A percentile compares a stretch with the other conserved stretches of the same genome.
Conservation (phyloP, 2,329 filamentous ascomycete genomes). For the Aureobasidium zeae region DNA sequence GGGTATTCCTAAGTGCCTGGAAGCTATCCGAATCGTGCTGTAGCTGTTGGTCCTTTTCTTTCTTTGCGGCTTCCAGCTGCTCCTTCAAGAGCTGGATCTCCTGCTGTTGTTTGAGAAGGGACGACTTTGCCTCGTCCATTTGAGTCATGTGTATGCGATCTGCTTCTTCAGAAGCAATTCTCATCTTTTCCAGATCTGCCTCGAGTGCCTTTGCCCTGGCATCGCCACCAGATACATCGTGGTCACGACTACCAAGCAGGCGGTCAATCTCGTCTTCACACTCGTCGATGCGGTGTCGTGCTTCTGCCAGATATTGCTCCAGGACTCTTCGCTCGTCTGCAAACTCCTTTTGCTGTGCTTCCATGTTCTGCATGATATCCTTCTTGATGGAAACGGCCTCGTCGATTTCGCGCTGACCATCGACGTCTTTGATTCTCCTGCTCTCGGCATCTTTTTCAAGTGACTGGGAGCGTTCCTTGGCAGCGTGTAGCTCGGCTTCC, state of each 20-base stretch:
- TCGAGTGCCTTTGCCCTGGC: conserved; percentile 60
- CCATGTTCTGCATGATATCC: conserved; percentile 89
- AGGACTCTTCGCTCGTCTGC: conserved; percentile 73
- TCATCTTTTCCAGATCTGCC: conserved; percentile 58
- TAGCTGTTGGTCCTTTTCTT: conserved; percentile 32
- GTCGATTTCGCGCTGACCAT: conserved; percentile 61
- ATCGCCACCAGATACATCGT: conserved; percentile 64
- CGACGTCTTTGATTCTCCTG: conserved; percentile 45
- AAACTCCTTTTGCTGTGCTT: conserved; percentile 83
- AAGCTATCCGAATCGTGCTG: conserved; percentile 32
- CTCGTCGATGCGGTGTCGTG: conserved; percentile 74
- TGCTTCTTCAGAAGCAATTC: conserved; percentile 41
- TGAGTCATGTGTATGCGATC: conserved; percentile 40
- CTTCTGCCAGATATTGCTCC: conserved; percentile 66
- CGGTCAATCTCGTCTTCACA: conserved; percentile 86
- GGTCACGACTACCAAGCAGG: conserved; percentile 70
- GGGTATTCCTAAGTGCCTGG: conserved; percentile 28
- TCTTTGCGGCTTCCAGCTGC: conserved; percentile 31
- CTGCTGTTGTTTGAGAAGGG: conserved; percentile 42
- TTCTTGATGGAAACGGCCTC: conserved; percentile 88
- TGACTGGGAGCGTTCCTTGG: conserved; percentile 57
- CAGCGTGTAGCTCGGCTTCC: conserved; percentile 67
- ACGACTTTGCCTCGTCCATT: conserved; percentile 14
- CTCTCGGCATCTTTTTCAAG: conserved; percentile 60
- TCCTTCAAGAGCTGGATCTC: conserved; percentile 54